phyloP scores from a whole-genome alignment of 23 red algal genomes.

The Gracilariopsis chorda region DNA sequence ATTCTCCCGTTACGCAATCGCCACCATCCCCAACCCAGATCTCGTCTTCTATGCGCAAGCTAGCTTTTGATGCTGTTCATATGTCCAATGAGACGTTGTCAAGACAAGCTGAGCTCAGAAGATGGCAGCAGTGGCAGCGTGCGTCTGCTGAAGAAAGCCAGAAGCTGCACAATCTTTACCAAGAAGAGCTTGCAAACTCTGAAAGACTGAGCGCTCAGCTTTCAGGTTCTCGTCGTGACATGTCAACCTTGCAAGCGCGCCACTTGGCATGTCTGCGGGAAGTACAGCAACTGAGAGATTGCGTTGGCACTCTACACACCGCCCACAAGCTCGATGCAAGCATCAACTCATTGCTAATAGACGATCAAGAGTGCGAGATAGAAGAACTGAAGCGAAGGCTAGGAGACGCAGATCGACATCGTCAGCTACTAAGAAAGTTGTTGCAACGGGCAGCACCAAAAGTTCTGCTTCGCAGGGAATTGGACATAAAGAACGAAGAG shows the following conservation, averaged over 20 bases:
- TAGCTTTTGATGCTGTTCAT: not conserved
- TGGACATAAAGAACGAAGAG: not conserved
- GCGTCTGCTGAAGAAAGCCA: not conserved
- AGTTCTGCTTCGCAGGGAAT: not conserved
- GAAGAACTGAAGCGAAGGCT: conserved; percentile 1
- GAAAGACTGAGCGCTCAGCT: not conserved
- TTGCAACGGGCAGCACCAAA: conserved; percentile 13
- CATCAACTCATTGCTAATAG: conserved; percentile 26
- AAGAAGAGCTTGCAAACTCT: not conserved
- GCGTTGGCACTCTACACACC: conserved; percentile 26
- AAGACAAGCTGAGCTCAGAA: not conserved
- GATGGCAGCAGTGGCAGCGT: not conserved
- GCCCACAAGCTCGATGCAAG: conserved; percentile 23
- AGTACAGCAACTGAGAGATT: conserved; percentile 30
- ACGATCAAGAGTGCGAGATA: conserved; percentile 34
- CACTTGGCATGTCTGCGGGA: not conserved
- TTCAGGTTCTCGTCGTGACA: not conserved
- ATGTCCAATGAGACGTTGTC: not conserved
- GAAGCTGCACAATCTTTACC: not conserved
- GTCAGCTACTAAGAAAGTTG: conserved; percentile 3
- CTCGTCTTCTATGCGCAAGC: not conserved
- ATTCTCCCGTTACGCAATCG: not conserved
- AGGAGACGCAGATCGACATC: conserved; percentile 14
- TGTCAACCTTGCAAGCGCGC: not conserved
- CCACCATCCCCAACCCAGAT: not conserved